Evolutionary conservation across 441 rosid species (phyloP), one percentile per base, ranked within the genome.

Genomic region (Erodium moschatum): DNA sequence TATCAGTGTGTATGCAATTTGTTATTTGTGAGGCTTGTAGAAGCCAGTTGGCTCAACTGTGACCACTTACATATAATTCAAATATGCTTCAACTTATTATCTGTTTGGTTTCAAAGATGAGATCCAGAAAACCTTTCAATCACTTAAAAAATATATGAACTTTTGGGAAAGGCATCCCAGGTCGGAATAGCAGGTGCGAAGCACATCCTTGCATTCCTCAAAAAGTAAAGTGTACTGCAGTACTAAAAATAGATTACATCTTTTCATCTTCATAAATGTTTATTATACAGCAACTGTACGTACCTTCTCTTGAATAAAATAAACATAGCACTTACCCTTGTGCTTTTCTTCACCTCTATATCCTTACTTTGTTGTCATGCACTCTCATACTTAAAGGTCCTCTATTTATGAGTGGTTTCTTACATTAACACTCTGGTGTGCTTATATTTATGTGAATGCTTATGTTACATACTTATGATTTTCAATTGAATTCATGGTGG

Each of bases 1-100:
- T 6, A 24, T 4, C 70, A 68, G 10, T 27, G 5, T 19, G 4
- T 13, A 27, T 29, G 70, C 29, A 15, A 54, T 35, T 61, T 52
- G 63, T 33, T 54, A 12, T 20, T 54, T 68, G 35, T 4, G 64
- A 52, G 1, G 54, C 48, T 61, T 54, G n/a, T 13, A 40, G 15
- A 68, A 11, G 62, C 16, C 71, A 6, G 27, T 54, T 31, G 71
- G 33, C 21, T 68, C 3, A 18, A 8, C 16, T 16, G 71, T 42
- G 24, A 33, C 20, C 31, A 29, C 31, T 56, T 19, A 42, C 5
- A 35, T 20, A 15, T 7, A 27, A 27, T 16, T 38, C 48, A 29
- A 9, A 8, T 20, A 60, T 11, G 33, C 13, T 60, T 60, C 29
- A 60, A 20, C 33, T 60, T 60, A n/a, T 19, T 60, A 6, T 19